These are phyloP conservation scores for Azolla pinnata DNA, from an alignment of 75 land plant species.

Conservation along the genomic window DNA sequence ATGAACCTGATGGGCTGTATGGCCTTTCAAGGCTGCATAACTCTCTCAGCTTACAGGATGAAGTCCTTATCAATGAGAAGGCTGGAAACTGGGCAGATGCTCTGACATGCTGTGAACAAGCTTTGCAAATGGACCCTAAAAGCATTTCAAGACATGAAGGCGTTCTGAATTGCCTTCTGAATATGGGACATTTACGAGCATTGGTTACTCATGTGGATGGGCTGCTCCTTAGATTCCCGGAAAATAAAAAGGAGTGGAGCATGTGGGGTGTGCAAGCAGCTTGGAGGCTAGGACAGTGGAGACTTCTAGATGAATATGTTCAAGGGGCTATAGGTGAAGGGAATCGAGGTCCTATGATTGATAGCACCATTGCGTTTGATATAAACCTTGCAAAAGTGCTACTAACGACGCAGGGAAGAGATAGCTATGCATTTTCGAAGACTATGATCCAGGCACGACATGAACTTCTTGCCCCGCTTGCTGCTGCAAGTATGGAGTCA, in stretches of 20 bases:
- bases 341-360: constrained; percentile 18
- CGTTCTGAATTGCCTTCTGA: constrained; percentile 88
- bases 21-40: constrained; percentile 72
- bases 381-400: constrained; percentile 79
- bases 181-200: constrained; percentile 96
- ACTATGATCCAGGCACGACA: constrained; percentile 72
- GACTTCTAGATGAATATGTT: constrained; percentile 82
- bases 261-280: constrained; percentile 96
- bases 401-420: constrained; percentile 79
- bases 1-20: constrained; percentile 94
- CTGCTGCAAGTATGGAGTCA: constrained; percentile 99
- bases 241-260: constrained; percentile 81
- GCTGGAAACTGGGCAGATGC: constrained; percentile 99
- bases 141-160: constrained; percentile 78
- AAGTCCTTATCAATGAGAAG: constrained; percentile 79
- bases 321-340: constrained; percentile 54
- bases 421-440: constrained; percentile 55
- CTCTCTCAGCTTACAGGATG: constrained; percentile 68
- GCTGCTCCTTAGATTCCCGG: constrained; percentile 63
- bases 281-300: constrained; percentile 98
- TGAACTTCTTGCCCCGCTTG: constrained; percentile 78
- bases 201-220: constrained; percentile 97
- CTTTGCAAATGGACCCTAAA: constrained; percentile 83
- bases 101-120: constrained; percentile 86
- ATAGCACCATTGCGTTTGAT: constrained; percentile 73